Evolutionary conservation across 1,284 basidiomycete species (phyloP), one percentile per base, ranked within the genome.

Genomic region (Coniferiporia sulphurascens): DNA sequence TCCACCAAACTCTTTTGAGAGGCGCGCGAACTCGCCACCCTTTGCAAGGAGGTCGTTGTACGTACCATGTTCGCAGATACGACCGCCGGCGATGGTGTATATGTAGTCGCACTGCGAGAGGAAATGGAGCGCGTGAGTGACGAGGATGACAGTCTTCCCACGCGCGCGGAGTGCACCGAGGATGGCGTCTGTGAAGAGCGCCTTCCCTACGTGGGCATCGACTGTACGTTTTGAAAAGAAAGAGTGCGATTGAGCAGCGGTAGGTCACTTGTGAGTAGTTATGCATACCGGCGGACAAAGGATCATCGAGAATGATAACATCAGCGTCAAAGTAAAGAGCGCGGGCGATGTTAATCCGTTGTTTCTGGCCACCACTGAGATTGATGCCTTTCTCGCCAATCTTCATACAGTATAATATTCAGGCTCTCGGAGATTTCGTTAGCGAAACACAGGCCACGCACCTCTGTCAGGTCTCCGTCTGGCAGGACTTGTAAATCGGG

Each of bases 91-190:
- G 61, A 89, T 67, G 0, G 81, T 82, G 67, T 86, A 89, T 56
- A 90, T 81, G 63, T 83, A 81, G 69, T 87, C 84, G 61, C 83
- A 84, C 55, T 81, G 77, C 0, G 85, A 82, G 4, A 90, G 75
- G 71, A 91, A 86, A 69, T 90, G 87, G 4, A 90, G 72, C 0
- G 86, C 86, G 66, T 91, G 87, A 0, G 88, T 91, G 55, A 89
- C 87, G 46, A 87, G 75, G 34, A 85, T 76, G 21, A 87, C 81
- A 0, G 87, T 86, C 71, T 87, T 86, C 52, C 85, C 85, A 35
- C 71, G 71, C 46, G 73, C 72, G 4, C 78, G 76, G n/a, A 87
- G 76, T 0, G 72, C 69, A 4, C 78, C 78, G 27, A 86, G 65
- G 63, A 90, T 85, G 13, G 84, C 87, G 61, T 85, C 78, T 48